Conservation (phyloP, 2,329 filamentous ascomycete species). For the Coniochaeta sp. region DNA sequence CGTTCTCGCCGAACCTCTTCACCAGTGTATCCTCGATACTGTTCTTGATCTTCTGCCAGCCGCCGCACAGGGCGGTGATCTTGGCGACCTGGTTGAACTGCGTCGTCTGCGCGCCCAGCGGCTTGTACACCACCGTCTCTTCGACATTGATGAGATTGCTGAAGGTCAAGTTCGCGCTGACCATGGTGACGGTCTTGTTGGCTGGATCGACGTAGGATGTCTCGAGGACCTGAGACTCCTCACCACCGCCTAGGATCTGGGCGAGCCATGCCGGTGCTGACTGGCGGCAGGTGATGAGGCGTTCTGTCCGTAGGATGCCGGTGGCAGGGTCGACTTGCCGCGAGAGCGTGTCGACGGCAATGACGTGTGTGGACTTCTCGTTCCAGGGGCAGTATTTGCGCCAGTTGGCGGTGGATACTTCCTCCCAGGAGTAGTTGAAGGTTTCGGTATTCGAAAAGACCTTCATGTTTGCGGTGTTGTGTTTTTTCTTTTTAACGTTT, state of each 20-base stretch:
- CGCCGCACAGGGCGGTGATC: slow-evolving; percentile 89
- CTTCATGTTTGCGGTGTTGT: slow-evolving; percentile 58
- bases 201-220: slow-evolving; percentile 86
- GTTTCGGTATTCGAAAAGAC: slow-evolving; percentile 86
- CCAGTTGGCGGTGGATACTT: slow-evolving; percentile 97
- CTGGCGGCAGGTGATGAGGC: slow-evolving; percentile 55
- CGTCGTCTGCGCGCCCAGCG: slow-evolving; percentile 53
- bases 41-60: slow-evolving; percentile 96
- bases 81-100: slow-evolving; percentile 83
- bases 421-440: slow-evolving; percentile 98
- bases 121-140: slow-evolving; percentile 85
- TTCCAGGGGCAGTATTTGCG: slow-evolving; percentile 99
- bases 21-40: slow-evolving; percentile 90
- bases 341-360: slow-evolving; percentile 87
- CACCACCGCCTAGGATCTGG: slow-evolving; percentile 60
- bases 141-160: slow-evolving; percentile 84
- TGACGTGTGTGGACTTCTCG: slow-evolving; percentile 93
- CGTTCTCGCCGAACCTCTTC: slow-evolving; percentile 85
- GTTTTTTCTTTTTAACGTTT: no score
- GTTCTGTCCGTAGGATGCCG: slow-evolving; percentile 54
- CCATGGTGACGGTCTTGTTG: slow-evolving; percentile 88
- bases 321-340: slow-evolving; percentile 51
- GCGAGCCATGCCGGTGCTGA: slow-evolving; percentile 72
- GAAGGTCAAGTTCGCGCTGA: slow-evolving; percentile 90
- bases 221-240: slow-evolving; percentile 87